Evolutionary conservation across 2,329 filamentous ascomycete genomes (phyloP), one percentile per base, ranked within the genome.

Genomic region (Macrophomina phaseolina): DNA sequence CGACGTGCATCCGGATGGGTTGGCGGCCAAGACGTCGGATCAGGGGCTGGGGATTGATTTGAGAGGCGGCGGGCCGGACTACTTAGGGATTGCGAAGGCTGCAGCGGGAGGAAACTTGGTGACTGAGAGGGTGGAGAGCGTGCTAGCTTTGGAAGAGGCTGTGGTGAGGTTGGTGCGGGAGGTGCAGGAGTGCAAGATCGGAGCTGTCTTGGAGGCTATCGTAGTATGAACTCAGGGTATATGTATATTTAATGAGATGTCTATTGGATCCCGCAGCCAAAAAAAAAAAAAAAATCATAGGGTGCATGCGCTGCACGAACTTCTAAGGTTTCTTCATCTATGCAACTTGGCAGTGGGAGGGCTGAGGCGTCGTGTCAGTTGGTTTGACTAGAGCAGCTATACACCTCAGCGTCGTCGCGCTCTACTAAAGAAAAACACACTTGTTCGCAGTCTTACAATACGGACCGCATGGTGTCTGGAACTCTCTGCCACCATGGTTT

Each of bases 1-100:
- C 12, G 60, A 64, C 23, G 60, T 64, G 60, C 60, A 64, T 42
- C 60, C 60, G 23, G 46, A 52, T 36, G 60, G 60, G 6, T 14
- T 64, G 23, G 60, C 60, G 6, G 45, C 60, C 12, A 40, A 52
- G 46, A 52, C 46, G 12, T 64, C 48, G 1, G 48, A 64, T 52
- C n/a, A 30, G 5, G 60, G 18, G 12, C 4, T 51, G 46, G 60
- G 60, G 2, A 42, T 51, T 2, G 60, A 64, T 40, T n/a, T 51
- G 32, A 40, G 46, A 8, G 60, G 18, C 0, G 36, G 30, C 3
- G 60, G 56, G 1, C 56, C 56, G 4, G 42, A 64, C 11, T 64
- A 64, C 14, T 11, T 64, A 4, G 60, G 46, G 2, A 51, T 64
- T 52, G 60, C 60, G 14, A 51, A 52, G 36, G 46, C 60, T 8